Base-by-base conservation (phyloP, 164 flowering plant species). In the Saururus chinensis region DNA sequence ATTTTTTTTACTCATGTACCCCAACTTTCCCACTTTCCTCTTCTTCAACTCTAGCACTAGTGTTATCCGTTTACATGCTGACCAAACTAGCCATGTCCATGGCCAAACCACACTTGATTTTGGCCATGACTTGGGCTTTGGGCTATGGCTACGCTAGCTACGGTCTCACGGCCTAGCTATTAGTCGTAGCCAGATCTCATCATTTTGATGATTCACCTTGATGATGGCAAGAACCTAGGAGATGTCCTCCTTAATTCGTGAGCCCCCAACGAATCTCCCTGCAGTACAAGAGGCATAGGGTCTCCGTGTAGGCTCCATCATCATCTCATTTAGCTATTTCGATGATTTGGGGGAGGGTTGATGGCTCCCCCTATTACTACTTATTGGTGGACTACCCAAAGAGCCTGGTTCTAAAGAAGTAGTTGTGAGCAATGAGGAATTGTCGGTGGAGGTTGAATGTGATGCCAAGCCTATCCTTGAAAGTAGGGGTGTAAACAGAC, bases 261-360 rank as follows among this genome's bases (percentile, higher is more conserved):
- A 93, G 81, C 84, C 60, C 82, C 80, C 70, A 85, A 80, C 85
- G 81, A 64, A 93, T 68, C 74, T 93, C 97, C 54, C 79, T 77
- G 62, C 95, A 85, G 60, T 93, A 93, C 96, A 93, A 88, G 73
- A 93, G 74, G 60, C 80, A 73, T 71, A 93, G 67, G 0, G 96
- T 78, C 75, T 84, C 90, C 22, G 89, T 71, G 48, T 93, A 90
- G 11, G 82, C 75, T 65, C 84, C 96, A 30, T 88, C 83, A 64
- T 89, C 97, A 56, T 93, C 96, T 42, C 97, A 88, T 61, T 93
- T 97, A 0, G 82, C 81, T 65, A 93, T 88, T 77, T 89, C 97
- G 35, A 88, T 84, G 26, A 67, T 62, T 65, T 77, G 73, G 8
- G 95, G 82, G 61, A 71, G n/a, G 24, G 72, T 53, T 26, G 72